Conservation (phyloP, 306 rosid genomes). For the Cotoneaster glaucophyllus region DNA sequence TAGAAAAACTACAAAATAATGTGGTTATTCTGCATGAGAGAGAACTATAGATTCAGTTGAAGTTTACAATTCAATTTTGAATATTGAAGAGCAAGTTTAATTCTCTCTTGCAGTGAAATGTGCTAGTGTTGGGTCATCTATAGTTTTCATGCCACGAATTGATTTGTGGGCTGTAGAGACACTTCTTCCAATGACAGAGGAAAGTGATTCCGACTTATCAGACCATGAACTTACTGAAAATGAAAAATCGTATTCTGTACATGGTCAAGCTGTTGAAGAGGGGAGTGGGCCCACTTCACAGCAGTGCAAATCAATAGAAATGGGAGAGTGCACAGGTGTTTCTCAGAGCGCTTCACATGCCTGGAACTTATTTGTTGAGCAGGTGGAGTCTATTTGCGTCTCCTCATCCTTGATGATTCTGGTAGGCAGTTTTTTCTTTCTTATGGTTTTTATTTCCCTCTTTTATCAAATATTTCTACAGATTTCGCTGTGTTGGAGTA, state of each 20-base stretch:
- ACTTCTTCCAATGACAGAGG: slow-evolving; percentile 36
- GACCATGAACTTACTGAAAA: slow-evolving; percentile 23
- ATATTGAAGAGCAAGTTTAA: neutral
- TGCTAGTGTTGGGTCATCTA: slow-evolving; percentile 48
- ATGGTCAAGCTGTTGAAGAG: slow-evolving; percentile 27
- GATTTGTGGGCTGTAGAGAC: slow-evolving; percentile 84
- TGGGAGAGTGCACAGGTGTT: slow-evolving; percentile 24
- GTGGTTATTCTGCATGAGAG: neutral
- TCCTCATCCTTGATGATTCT: slow-evolving; percentile 70
- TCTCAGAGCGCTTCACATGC: slow-evolving; percentile 47
- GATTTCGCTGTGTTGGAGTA: neutral
- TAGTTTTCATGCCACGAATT: slow-evolving; percentile 88
- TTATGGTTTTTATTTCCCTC: neutral
- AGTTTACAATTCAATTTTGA: neutral
- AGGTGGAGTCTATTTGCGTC: slow-evolving; percentile 67
- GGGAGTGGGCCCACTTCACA: slow-evolving; percentile 27
- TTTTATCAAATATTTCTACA: neutral
- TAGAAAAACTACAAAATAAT: neutral
- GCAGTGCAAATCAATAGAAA: slow-evolving; percentile 31
- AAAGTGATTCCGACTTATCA: slow-evolving; percentile 33
- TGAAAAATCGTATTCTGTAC: slow-evolving; percentile 21
- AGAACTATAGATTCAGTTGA: neutral
- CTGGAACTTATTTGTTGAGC: slow-evolving; percentile 86
- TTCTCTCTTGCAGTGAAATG: slow-evolving; percentile 72
- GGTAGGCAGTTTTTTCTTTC: slow-evolving; percentile 43